Conservation (phyloP, 768 basidiomycete species). For the Lentinula boryana region DNA sequence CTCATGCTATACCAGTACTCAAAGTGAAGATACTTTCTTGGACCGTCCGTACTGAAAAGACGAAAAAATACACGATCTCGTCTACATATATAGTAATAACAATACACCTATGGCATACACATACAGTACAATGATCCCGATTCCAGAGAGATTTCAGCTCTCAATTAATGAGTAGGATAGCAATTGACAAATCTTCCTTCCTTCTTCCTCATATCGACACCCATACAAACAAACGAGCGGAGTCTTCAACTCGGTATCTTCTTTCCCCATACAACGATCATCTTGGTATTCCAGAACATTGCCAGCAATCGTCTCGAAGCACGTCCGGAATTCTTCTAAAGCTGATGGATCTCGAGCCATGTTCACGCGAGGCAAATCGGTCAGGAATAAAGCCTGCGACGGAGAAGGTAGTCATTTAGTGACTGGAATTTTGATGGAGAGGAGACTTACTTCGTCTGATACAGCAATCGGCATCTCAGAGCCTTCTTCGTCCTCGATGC, state of each 20-base stretch:
- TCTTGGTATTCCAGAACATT: not conserved
- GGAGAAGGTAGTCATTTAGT: not conserved
- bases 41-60: too few species aligned
- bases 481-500: constrained; percentile 44
- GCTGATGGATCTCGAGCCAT: constrained; percentile 33
- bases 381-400: constrained; percentile 36
- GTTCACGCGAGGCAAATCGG: constrained; percentile 37
- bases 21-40: too few species aligned
- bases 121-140: not conserved
- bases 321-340: constrained; percentile 28
- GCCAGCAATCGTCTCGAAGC: constrained; percentile 22
- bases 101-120: not conserved
- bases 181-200: not conserved
- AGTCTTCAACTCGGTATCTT: not conserved
- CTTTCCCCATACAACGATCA: not conserved
- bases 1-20: too few species aligned
- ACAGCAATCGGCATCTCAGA: constrained; percentile 38
- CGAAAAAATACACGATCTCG: too few species aligned
- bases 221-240: not conserved
- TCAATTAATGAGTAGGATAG: not conserved
- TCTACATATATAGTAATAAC: not conserved
- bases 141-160: not conserved
- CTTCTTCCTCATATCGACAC: not conserved
- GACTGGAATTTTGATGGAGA: not conserved
- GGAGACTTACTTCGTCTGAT: constrained; percentile 34